Evolutionary conservation across 345 rosid genomes (phyloP), one percentile per base, ranked within the genome.

Genomic region (Zanthoxylum bungeanum): DNA sequence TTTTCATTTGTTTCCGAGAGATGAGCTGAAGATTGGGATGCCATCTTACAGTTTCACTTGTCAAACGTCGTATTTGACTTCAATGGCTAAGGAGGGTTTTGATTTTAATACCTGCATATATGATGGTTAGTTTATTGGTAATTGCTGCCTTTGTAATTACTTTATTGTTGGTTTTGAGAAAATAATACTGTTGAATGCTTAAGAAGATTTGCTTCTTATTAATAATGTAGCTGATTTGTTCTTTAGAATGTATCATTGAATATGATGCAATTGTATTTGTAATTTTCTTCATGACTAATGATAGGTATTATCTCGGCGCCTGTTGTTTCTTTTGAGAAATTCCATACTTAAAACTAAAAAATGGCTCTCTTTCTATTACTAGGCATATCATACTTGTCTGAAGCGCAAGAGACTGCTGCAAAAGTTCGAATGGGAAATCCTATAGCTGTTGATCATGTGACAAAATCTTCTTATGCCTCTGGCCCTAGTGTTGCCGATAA

Each of bases 351-450:
- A n/a, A 2, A 39, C 7, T 3, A 0, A 42, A 34, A 37, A 69
- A 62, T 25, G 53, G 52, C 21, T 28, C 6, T 44, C 56, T 69
- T 70, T 68, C 33, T 66, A 59, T 62, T 49, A 27, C 63, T 70
- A 94, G 98, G 98, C 63, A 85, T 94, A 68, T 90, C 97, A 8
- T 94, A 94, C 77, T 83, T 92, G 70, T 92, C 98, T 10, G 86
- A 87, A 88, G 87, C 72, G 24, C 98, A 94, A 85, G 98, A 92
- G 69, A 81, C 85, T 67, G 79, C 74, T 1, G 93, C 90, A 2
- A 89, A 82, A 79, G 71, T 81, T 83, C 81, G 70, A 40, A 72
- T 80, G 56, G 90, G 82, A 78, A 85, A 80, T 85, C 88, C 93
- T 10, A 52, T 80, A 19, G 80, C 33, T 64, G 75, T 85, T 40